Evolutionary conservation across 805 yeast genomes (phyloP), one percentile per base, ranked within the genome.

Genomic region (Candida morakotiae): DNA sequence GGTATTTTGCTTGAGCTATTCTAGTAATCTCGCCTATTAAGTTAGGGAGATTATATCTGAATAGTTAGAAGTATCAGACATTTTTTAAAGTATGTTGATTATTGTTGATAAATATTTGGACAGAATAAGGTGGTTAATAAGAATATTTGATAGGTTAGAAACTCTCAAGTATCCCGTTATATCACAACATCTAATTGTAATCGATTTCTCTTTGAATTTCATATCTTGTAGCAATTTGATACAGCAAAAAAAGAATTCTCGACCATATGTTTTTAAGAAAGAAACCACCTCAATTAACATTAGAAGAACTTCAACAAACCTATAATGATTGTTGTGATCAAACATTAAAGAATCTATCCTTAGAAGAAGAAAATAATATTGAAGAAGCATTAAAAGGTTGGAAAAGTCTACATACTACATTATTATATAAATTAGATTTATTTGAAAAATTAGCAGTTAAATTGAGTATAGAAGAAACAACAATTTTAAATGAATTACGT

Each of bases 301-400:
- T 75, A n/a, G 76, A 77, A 11, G 79, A 71, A 46, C 66, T 83
- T 16, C 70, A 78, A 32, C 79, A 73, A 35, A 56, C 81, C 1
- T 83, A 82, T 56, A 72, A 76, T 45, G 83, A 77, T 41, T 67
- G 77, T 34, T 83, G 86, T 34, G 75, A 75, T 48, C 67, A 64
- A 41, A 71, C 86, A 3, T 66, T 83, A 35, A 64, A 69, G 42
- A 77, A 80, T 55, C 51, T 79, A 34, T 67, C 77, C 3, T 52
- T 78, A 14, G 88, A 83, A 48, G 82, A 82, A 41, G 62, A 65
- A 14, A 64, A 69, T 23, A 67, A 72, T 15, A 55, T 68, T 31
- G 73, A 67, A 34, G 76, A 72, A 13, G 83, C 88, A 2, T 58
- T 81, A 15, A 75, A 73, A 41, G 89, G 89, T 2, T 83, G 91